These are phyloP conservation scores for Fusarium mundagurra DNA, from an alignment of 2,329 filamentous ascomycete species.

Conservation along the genomic window DNA sequence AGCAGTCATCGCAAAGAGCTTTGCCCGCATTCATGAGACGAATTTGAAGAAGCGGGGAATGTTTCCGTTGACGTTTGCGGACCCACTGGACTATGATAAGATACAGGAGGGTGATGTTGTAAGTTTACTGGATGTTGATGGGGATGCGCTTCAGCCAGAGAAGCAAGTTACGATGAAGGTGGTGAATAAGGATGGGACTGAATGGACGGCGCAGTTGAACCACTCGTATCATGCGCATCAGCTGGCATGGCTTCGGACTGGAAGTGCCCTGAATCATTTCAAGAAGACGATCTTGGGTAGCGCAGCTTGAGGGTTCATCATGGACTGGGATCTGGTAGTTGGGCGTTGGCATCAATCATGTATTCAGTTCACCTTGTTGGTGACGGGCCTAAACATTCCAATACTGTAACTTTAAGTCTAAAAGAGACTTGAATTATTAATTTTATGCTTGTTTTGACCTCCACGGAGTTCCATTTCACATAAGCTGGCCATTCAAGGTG, in stretches of 20 bases:
- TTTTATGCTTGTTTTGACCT: not conserved
- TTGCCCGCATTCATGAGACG: conserved; percentile 92
- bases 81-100: conserved; percentile 80
- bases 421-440: not conserved
- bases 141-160: not conserved
- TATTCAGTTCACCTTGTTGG: not conserved
- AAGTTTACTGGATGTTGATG: conserved; percentile 14
- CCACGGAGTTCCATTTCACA: not conserved
- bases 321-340: rapidly evolving
- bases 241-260: conserved; percentile 16
- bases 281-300: not conserved
- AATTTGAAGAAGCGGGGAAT: conserved; percentile 86
- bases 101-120: conserved; percentile 53
- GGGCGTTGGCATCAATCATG: not conserved
- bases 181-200: not conserved
- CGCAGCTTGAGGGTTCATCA: not conserved
- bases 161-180: conserved; percentile 24
- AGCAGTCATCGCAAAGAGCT: conserved; percentile 82
- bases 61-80: conserved; percentile 70
- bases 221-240: conserved; percentile 23
- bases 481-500: not conserved
- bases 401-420: not conserved
- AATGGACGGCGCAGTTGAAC: conserved; percentile 18
- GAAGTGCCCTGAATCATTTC: conserved; percentile 24
- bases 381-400: too few species aligned